Evolutionary conservation across 2,329 filamentous ascomycete species (phyloP), one percentile per base, ranked within the genome.

Genomic region (Aspergillus aculeatus): DNA sequence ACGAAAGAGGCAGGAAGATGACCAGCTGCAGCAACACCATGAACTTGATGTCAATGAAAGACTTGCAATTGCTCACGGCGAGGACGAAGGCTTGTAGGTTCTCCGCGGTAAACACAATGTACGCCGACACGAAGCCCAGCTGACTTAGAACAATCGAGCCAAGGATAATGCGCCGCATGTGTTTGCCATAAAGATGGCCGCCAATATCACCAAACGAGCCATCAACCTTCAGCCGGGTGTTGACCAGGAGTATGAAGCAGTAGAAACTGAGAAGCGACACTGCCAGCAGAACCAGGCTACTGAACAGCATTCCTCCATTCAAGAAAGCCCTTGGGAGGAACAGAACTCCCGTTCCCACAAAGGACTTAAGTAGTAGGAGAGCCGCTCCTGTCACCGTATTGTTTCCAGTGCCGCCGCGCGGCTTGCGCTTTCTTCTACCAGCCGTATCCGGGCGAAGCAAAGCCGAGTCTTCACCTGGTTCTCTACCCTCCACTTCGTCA

Each of bases 171-270:
- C 84, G 88, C 62, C 93, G 86, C 89, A 99, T 90, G 84, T 90
- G 93, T 65, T 88, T 90, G 63, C 95, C 95, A 73, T 95, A 99
- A 16, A 99, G 83, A 50, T 91, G 87, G 52, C 91, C 92, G 56
- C 96, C 95, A 78, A 99, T 96, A 71, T 98, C 95, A 75, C 95
- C 95, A 78, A 98, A 99, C 1, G 95, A 98, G n/a, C 91, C 92
- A 52, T 93, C 89, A 29, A 98, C 86, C 72, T 86, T 89, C 52
- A 96, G 81, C 35, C 95, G 89, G 2, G 92, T 95, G 61, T 89
- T 89, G 63, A 97, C 92, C 32, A 99, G 84, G 14, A 99, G 83
- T 47, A 99, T 92, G 77, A 99, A 99, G 79, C 93, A 97, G 80
- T 97, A 96, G 78, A 96, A 99, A 73, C 93, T 97, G 60, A 99